Percentiles rank a stretch among this genome's conserved stretches.
Conservation (phyloP, 495 filamentous ascomycete genomes). For the Lichenothelia convexa region DNA sequence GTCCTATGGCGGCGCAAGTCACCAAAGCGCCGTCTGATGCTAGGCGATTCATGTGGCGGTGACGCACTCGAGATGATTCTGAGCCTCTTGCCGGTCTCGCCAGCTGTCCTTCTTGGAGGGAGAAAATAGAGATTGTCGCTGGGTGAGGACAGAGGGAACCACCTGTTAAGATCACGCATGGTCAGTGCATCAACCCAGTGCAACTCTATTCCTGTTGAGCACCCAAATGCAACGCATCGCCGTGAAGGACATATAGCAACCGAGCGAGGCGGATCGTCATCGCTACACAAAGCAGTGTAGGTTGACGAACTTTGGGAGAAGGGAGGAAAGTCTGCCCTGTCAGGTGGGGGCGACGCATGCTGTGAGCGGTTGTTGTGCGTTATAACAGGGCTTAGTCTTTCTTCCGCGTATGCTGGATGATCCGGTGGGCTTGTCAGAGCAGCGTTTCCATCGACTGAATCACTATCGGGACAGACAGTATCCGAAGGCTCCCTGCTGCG, state of each 20-base stretch:
- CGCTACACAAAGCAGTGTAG: constrained; percentile 43
- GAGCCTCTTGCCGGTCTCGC: constrained; percentile 36
- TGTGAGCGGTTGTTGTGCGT: no score
- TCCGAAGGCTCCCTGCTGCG: no score
- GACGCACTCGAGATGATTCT: constrained; percentile 51
- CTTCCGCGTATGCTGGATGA: constrained; percentile 22
- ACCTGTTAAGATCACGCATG: constrained; percentile 37
- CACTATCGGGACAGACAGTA: no score
- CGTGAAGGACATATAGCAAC: constrained; percentile 53
- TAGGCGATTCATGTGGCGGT: constrained; percentile 12
- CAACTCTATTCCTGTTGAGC: constrained; percentile 45
- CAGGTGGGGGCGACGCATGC: no score
- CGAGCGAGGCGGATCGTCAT: constrained; percentile 45
- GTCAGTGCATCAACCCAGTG: constrained; percentile 52
- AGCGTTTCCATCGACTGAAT: no score
- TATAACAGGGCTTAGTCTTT: no score
- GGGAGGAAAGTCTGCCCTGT: no score
- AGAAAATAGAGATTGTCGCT: constrained; percentile 52
- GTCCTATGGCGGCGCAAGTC: neutral
- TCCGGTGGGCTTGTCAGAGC: no score
- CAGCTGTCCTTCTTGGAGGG: constrained; percentile 32
- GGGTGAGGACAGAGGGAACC: constrained; percentile 48
- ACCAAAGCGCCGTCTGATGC: neutral
- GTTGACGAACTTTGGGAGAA: no score
- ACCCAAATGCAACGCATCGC: constrained; percentile 55